phyloP scores from a whole-genome alignment of 2,329 filamentous ascomycete genomes.

The Chrysosporium keratinophilum region DNA sequence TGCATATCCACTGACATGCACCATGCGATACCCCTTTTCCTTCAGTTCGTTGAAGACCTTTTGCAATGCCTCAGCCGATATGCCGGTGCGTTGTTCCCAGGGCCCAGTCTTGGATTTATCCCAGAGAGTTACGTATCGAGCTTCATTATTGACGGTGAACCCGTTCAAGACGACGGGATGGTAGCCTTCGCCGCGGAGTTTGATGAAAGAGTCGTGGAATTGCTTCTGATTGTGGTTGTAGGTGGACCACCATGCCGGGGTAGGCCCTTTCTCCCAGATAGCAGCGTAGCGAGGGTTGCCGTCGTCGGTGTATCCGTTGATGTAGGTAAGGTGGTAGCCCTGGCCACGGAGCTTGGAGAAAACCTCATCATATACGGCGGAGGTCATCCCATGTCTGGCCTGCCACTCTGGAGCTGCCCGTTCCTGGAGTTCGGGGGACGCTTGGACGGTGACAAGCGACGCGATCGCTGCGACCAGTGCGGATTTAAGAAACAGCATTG shows the following conservation, averaged over 20 bases:
- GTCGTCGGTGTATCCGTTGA: conserved; percentile 9
- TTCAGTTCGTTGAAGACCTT: conserved; percentile 6
- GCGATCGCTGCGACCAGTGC: conserved; percentile 7
- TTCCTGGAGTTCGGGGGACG: background rate
- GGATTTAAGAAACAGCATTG: conserved; percentile 10
- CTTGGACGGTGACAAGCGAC: conserved; percentile 6
- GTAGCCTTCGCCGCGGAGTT: conserved; percentile 10
- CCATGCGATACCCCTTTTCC: conserved; percentile 10
- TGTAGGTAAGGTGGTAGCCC: conserved; percentile 12
- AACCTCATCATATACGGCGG: background rate
- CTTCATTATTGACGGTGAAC: conserved; percentile 10
- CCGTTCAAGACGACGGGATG: conserved; percentile 12
- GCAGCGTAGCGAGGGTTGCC: conserved; percentile 5
- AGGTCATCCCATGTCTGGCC: conserved; percentile 9
- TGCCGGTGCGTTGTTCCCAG: conserved; percentile 5
- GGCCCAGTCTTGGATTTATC: conserved; percentile 7
- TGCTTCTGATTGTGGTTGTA: conserved; percentile 2
- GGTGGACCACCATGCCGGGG: conserved; percentile 7
- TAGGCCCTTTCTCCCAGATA: conserved; percentile 8
- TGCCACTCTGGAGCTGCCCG: conserved; percentile 3
- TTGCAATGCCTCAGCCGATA: conserved; percentile 1
- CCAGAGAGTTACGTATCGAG: conserved; percentile 10
- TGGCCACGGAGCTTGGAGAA: background rate
- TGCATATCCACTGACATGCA: conserved; percentile 14
- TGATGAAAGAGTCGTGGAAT: conserved; percentile 9